These are phyloP conservation scores for Pistacia integerrima DNA, from an alignment of 345 rosid species.

Conservation along the genomic window DNA sequence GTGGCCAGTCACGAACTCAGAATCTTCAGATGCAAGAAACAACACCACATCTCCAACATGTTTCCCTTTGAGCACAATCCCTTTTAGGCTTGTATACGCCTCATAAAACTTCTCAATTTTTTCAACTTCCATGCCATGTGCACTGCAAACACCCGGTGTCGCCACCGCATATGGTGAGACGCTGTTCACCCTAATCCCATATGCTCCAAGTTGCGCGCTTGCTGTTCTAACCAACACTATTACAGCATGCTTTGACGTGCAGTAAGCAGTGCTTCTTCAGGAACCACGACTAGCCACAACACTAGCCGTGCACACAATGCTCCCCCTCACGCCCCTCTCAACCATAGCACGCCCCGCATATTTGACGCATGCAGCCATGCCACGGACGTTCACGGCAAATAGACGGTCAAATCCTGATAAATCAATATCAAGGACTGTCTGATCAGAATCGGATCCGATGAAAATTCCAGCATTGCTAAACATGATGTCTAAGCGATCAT, in stretches of 20 bases:
- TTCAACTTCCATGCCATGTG: neutral
- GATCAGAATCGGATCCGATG: neutral
- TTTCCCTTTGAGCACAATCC: slow-evolving; percentile 18
- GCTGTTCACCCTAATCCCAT: slow-evolving; percentile 32
- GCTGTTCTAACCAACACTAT: slow-evolving; percentile 28
- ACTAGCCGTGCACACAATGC: slow-evolving; percentile 35
- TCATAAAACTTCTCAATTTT: slow-evolving; percentile 21
- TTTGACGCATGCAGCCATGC: slow-evolving; percentile 29
- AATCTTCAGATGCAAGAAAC: slow-evolving; percentile 27
- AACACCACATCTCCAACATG: slow-evolving; percentile 29
- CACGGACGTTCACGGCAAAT: slow-evolving; percentile 24
- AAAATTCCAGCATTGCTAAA: slow-evolving; percentile 29
- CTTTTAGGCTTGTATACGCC: slow-evolving; percentile 2
- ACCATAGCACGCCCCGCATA: slow-evolving; percentile 36
- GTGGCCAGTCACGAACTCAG: slow-evolving; percentile 26
- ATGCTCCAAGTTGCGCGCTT: slow-evolving; percentile 25
- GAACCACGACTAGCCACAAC: slow-evolving; percentile 11
- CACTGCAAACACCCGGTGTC: slow-evolving; percentile 17
- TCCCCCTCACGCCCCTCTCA: slow-evolving; percentile 23
- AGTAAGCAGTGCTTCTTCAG: slow-evolving; percentile 14
- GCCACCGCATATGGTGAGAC: slow-evolving; percentile 27
- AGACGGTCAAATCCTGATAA: slow-evolving; percentile 18
- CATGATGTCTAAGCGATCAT: slow-evolving; percentile 29
- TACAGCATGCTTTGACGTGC: slow-evolving; percentile 34
- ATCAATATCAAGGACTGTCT: slow-evolving; percentile 28